Evolutionary conservation across 2,329 filamentous ascomycete genomes (phyloP), one percentile per base, ranked within the genome.

Genomic region (Thelonectria discophora): DNA sequence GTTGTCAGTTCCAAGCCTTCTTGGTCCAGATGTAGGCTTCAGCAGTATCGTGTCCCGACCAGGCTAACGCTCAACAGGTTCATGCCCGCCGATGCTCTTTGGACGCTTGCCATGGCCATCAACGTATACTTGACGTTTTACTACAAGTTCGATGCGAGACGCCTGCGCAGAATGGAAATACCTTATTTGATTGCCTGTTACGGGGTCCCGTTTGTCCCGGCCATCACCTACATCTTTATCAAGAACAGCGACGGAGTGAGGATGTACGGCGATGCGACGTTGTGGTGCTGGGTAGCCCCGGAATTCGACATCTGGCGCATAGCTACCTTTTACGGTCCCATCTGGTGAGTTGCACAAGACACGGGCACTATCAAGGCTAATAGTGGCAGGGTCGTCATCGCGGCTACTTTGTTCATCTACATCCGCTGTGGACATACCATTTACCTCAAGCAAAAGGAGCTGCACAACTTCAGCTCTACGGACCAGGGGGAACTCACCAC

Each of bases 61-160:
- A 24, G 34, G 20, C 63, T 70, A 46, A 73, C 73, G 61, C 17
- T 12, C n/a, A 15, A 5, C 70, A 93, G 90, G 88, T 93, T 93
- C 73, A 87, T 92, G 83, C 88, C 88, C 2, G 90, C 90, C 5
- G 90, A 93, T 78, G 87, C 89, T 1, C 81, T 90, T 47, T 94
- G 89, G 91, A 91, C 90, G 1, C 81, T 94, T 60, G 88, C 90
- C 55, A 95, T 96, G 92, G 91, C 92, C 1, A 83, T 89, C 67
- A 96, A 95, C 73, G 92, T 95, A 53, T 92, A 92, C 74, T 78
- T 94, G 13, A 93, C 91, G 0, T 93, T 95, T 72, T 93, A 93
- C 75, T 83, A 82, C 70, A 90, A 90, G 65, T 94, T 88, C 68
- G 86, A 90, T 61, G 86, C 88, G 1, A 77, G 82, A 4, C 83